Percentiles rank a stretch among this genome's conserved stretches.
These are phyloP conservation scores for Neofusicoccum sp. DNA, from an alignment of 2,329 filamentous ascomycete genomes.

Conservation along the genomic window DNA sequence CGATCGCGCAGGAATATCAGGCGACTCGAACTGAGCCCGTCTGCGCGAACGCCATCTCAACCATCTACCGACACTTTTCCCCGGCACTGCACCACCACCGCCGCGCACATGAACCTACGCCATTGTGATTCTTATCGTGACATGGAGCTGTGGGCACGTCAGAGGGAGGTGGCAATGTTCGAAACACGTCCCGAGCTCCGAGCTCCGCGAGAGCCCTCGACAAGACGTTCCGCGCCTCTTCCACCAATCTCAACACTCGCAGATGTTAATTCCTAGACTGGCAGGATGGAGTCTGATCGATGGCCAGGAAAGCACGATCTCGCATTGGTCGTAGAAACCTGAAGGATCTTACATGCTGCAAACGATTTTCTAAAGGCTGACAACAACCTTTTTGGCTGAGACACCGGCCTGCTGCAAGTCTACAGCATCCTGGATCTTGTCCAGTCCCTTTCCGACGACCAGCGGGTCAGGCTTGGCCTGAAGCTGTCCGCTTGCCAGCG, in stretches of 20 bases:
- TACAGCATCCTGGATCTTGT: constrained; percentile 27
- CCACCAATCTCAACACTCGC: too few species aligned
- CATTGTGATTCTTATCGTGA: not conserved
- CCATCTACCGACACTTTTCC: not conserved
- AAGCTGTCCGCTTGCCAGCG: constrained; percentile 30
- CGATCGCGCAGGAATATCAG: not conserved
- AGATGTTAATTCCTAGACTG: too few species aligned
- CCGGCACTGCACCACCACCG: not conserved
- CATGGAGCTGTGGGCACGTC: not conserved
- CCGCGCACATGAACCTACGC: too few species aligned
- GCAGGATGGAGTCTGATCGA: not conserved
- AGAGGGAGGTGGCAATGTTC: not conserved
- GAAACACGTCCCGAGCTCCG: not conserved
- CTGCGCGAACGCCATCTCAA: not conserved
- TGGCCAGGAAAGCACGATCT: not conserved
- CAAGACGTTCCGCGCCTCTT: too few species aligned
- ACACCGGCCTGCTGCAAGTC: constrained; percentile 31
- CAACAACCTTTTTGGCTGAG: constrained; percentile 41
- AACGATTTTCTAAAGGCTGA: constrained; percentile 21
- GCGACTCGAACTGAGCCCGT: not conserved
- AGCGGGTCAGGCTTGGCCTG: constrained; percentile 32
- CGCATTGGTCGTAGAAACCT: not conserved
- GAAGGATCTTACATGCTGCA: not conserved
- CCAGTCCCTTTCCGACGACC: constrained; percentile 30
- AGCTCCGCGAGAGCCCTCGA: not conserved